Base-by-base conservation (phyloP, 257 asterid species). In the Solanum ossicruentum region DNA sequence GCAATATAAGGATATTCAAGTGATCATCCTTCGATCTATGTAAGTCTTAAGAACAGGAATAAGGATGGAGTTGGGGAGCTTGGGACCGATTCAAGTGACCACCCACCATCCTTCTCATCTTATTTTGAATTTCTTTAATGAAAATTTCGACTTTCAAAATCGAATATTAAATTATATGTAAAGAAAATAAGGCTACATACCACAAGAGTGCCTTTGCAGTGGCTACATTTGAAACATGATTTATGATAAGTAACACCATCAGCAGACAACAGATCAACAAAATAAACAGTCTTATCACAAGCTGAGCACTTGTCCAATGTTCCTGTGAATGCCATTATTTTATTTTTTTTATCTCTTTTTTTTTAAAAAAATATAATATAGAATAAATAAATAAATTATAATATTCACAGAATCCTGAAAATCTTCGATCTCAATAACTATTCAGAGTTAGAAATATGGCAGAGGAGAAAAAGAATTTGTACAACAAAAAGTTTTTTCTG, bases 161-260 rank as follows among this genome's bases (percentile, higher is more conserved):
- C 36, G 36, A 32, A 3, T 32, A 32, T 32, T 32, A 32, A 32
- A 32, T 32, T 32, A 32, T 32, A 18, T 56, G 5, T 3, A 18
- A 57, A 61, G 70, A 63, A 23, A 26, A 63, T 12, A 26, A 18
- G n/a, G 39, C 28, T 52, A 88, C 82, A 54, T 89, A 95, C 99
- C 88, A 93, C 94, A 89, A 94, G 98, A 60, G 97, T 91, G 16
- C 95, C 96, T 86, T 93, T 93, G 93, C 98, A 95, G 13, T 93
- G 98, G 87, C 85, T 86, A 81, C 95, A 92, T 89, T 90, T 91
- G 88, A 91, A 92, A 82, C 95, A 92, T 5, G 89, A 86, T 54
- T 89, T 92, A 45, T 92, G 95, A 82, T 72, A 92, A 39, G 90
- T 92, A 52, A 77, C 87, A 10, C 93, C 95, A 87, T 92, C 93